Evolutionary conservation across 306 rosid species (phyloP), one percentile per base, ranked within the genome.

Genomic region (Leucaena leucocephala): DNA sequence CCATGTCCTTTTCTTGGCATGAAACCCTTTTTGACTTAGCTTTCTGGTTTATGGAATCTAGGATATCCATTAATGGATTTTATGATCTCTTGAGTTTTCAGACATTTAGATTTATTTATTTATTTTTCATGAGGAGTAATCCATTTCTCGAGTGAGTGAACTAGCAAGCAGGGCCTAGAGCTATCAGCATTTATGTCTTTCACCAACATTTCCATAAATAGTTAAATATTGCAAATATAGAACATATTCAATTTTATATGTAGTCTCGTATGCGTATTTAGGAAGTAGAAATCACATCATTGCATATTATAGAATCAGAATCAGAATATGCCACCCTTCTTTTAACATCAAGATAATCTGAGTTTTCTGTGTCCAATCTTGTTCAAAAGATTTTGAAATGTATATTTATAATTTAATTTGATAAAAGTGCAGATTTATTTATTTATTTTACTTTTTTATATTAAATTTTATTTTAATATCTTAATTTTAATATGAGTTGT

Each of bases 1-100:
- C 27, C 27, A 27, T 42, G 80, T 85, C 33, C 84, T 88, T 88
- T 92, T 89, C 88, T 86, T 81, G 89, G 91, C 91, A 89, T 89
- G 93, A 69, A 87, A 81, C 86, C 85, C 79, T 83, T 74, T 88
- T 89, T 91, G 89, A 92, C 94, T 89, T n/a, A 67, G 58, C 90
- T 83, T 81, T 88, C 81, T 36, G 52, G 76, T 83, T 81, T 89
- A 78, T 36, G 52, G 72, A 71, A 80, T 76, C 77, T 71, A 59
- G 17, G 81, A 84, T 68, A 81, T 83, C 83, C 85, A 83, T 80
- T 50, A 58, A 58, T 57, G 71, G 1, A 49, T 49, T 16, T 49
- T 72, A 35, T 85, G 77, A 54, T 54, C 33, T 84, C 82, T 52
- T 46, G 78, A 79, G 48, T 62, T 0, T 0, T 7, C 33, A 55